Percentiles rank a stretch among this genome's conserved stretches.
Conservation (phyloP, 495 filamentous ascomycete genomes). For the Neurospora africana region DNA sequence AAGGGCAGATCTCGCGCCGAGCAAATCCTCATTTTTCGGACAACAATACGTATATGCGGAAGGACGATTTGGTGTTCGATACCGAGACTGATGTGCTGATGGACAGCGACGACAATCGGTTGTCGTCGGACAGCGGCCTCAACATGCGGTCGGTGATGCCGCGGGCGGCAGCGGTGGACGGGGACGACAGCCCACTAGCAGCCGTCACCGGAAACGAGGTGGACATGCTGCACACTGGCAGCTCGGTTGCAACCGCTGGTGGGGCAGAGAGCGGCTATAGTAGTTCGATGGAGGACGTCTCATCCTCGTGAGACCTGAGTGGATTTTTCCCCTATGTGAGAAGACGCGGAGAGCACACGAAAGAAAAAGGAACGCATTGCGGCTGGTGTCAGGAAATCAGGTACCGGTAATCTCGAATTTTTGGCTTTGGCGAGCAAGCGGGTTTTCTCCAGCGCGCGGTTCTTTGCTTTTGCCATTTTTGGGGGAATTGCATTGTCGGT, state of each 20-base stretch:
- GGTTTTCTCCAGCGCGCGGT: neutral
- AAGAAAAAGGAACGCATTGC: neutral
- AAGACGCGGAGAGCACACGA: neutral
- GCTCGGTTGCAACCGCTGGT: slow-evolving; percentile 35
- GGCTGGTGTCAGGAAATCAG: neutral
- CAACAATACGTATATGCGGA: slow-evolving; percentile 8
- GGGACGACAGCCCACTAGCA: neutral
- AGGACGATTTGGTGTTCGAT: slow-evolving; percentile 6
- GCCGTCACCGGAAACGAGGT: slow-evolving; percentile 3
- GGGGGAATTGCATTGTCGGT: neutral
- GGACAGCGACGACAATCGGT: slow-evolving; percentile 5
- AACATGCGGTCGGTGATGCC: neutral
- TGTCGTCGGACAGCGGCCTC: neutral
- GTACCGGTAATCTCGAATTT: neutral
- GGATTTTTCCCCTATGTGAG: neutral
- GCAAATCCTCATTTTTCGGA: slow-evolving; percentile 23
- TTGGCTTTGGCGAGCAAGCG: neutral
- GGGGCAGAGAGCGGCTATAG: slow-evolving; percentile 31
- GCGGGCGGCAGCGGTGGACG: neutral
- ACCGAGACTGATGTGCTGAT: slow-evolving; percentile 17
- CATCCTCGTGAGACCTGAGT: neutral
- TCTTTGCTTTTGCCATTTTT: neutral
- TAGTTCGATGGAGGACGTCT: slow-evolving; percentile 27
- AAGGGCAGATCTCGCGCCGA: slow-evolving; percentile 17
- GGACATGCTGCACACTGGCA: slow-evolving; percentile 21